Conservation (phyloP, 2,329 filamentous ascomycete genomes). For the Nannizziopsis arthrosporioides region DNA sequence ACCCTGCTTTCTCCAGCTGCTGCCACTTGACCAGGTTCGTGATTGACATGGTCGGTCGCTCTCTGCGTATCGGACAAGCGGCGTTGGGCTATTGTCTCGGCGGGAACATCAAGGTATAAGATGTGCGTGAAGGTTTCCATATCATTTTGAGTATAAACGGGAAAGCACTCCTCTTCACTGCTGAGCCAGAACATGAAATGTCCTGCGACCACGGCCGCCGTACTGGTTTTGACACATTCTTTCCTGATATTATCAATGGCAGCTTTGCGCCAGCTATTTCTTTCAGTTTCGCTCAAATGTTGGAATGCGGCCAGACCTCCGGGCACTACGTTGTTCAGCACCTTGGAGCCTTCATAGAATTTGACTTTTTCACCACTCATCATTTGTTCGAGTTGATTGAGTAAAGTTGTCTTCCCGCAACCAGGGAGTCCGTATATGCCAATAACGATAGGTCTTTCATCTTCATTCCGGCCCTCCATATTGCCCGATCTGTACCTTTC, state of each 20-base stretch:
- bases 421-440: conserved; percentile 47
- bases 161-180: conserved; percentile 12
- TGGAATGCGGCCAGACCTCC: conserved; percentile 43
- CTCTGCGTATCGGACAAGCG: conserved; percentile 31
- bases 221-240: conserved; percentile 26
- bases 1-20: conserved; percentile 32
- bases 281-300: conserved; percentile 25
- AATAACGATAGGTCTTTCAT: conserved; percentile 33
- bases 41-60: conserved; percentile 26
- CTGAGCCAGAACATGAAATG: conserved; percentile 47
- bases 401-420: conserved; percentile 41
- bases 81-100: conserved; percentile 29
- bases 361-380: conserved; percentile 29
- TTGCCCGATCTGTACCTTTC: too few species aligned
- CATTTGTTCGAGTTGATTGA: conserved; percentile 31
- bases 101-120: conserved; percentile 41
- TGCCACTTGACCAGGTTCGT: conserved; percentile 40
- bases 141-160: conserved; percentile 39
- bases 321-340: conserved; percentile 34
- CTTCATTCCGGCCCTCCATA: too few species aligned
- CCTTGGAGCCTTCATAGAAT: conserved; percentile 44
- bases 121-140: conserved; percentile 45
- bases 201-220: conserved; percentile 41
- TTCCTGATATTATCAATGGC: conserved; percentile 39
- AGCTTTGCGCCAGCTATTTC: conserved; percentile 30